Evolutionary conservation across 2,329 filamentous ascomycete genomes (phyloP).

Genomic region (Paracoccidioides brasiliensis): DNA sequence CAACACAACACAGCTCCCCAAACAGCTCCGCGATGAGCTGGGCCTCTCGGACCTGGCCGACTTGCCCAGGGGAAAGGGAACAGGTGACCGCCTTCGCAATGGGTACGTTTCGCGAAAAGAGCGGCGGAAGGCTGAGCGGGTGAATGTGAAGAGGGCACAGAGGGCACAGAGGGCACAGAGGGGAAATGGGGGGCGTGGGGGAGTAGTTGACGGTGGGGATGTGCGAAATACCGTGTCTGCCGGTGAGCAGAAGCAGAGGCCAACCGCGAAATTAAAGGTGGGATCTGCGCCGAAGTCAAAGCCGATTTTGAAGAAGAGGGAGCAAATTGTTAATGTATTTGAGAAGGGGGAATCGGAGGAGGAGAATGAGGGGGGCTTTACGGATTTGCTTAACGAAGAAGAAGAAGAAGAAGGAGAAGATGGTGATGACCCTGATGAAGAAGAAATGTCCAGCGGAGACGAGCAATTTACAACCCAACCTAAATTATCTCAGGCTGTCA

Average conservation of each 20-base stretch:
- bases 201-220: constrained; percentile 13
- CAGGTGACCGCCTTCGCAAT: constrained; percentile 14
- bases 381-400: not conserved
- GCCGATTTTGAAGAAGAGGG: constrained; percentile 26
- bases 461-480: constrained; percentile 9
- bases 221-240: constrained; percentile 9
- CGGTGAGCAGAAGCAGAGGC: constrained; percentile 16
- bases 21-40: constrained; percentile 27
- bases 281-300: constrained; percentile 19
- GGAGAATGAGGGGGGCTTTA: not conserved
- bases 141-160: constrained; percentile 44
- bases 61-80: constrained; percentile 12
- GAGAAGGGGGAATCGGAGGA: constrained; percentile 10
- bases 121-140: constrained; percentile 51
- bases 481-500: constrained; percentile 31
- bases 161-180: constrained; percentile 16
- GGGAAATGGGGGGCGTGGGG: constrained; percentile 8
- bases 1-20: constrained; percentile 32
- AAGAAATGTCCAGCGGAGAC: constrained; percentile 18
- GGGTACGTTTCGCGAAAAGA: constrained; percentile 42
- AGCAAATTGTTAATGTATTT: constrained; percentile 14
- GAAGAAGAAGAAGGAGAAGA: constrained; percentile 15
- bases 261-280: constrained; percentile 10
- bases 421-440: constrained; percentile 15
- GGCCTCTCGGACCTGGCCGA: constrained; percentile 27